These are phyloP conservation scores for Phytophthora multivora DNA, from an alignment of 352 stramenopile species.

Conservation along the genomic window DNA sequence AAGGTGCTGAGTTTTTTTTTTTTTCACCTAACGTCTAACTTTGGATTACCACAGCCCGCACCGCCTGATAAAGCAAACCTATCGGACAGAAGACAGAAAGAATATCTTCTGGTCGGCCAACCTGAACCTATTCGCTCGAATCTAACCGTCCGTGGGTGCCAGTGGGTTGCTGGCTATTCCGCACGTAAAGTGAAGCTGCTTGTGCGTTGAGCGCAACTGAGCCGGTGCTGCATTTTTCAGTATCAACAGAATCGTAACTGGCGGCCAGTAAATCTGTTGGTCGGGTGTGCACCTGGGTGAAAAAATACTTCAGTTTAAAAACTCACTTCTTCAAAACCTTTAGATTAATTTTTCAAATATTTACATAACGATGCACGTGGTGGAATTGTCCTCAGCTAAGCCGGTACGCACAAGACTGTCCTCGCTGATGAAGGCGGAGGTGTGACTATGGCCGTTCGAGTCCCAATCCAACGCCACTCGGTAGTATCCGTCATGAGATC, in stretches of 20 bases:
- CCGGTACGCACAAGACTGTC: slow-evolving; percentile 61
- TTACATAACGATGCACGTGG: slow-evolving; percentile 79
- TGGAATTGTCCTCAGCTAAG: slow-evolving; percentile 62
- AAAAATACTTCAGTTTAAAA: not conserved
- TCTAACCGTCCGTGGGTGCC: slow-evolving; percentile 7
- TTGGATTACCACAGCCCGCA: slow-evolving; percentile 1
- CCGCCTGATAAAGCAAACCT: slow-evolving; percentile 4
- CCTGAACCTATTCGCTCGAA: slow-evolving; percentile 17
- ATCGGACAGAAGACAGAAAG: slow-evolving; percentile 14
- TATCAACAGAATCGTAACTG: too few species aligned
- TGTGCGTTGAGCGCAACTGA: too few species aligned
- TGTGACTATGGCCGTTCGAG: slow-evolving; percentile 54
- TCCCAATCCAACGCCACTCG: slow-evolving; percentile 75
- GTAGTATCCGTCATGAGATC: slow-evolving; percentile 64
- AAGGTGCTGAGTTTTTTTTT: slow-evolving; percentile 5
- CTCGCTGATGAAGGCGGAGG: slow-evolving; percentile 65
- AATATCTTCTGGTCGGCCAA: slow-evolving; percentile 5
- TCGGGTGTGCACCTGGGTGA: not conserved
- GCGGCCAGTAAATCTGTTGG: too few species aligned
- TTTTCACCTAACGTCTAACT: slow-evolving; percentile 1
- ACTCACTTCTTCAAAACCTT: not conserved
- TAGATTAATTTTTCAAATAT: not conserved
- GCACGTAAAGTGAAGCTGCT: slow-evolving; percentile 7
- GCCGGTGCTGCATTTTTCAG: too few species aligned
- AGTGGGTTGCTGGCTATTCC: not conserved